Percentiles rank a stretch among this genome's conserved stretches.
Evolutionary conservation across 257 asterid genomes (phyloP).

Genomic region (Solanum chilense): DNA sequence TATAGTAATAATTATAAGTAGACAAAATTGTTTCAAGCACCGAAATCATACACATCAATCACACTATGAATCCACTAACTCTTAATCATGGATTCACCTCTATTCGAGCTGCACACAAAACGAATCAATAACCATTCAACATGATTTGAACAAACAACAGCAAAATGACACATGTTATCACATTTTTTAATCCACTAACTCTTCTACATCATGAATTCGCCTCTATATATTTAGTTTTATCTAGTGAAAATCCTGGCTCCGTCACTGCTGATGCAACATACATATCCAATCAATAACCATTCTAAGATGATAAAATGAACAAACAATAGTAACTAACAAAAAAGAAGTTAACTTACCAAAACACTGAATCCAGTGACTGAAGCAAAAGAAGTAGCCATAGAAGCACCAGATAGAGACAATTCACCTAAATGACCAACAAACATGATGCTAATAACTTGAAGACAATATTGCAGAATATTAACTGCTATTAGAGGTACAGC

Average conservation of each 20-base stretch:
- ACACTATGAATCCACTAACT: background rate
- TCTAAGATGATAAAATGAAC: background rate
- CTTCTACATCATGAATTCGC: background rate
- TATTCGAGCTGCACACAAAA: background rate
- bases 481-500: conserved; percentile 55
- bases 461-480: conserved; percentile 36
- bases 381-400: conserved; percentile 64
- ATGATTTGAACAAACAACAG: background rate
- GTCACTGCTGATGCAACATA: background rate
- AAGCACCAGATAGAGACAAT: conserved; percentile 49
- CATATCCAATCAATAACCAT: background rate
- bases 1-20: background rate
- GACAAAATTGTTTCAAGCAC: background rate
- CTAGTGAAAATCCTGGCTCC: accelerated
- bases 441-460: conserved; percentile 53
- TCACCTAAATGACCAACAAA: conserved; percentile 65
- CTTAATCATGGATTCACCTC: background rate
- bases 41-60: background rate
- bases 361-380: conserved; percentile 58
- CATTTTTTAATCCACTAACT: background rate
- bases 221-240: background rate
- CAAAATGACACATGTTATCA: background rate
- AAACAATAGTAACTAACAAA: background rate
- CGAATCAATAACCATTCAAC: background rate
- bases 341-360: conserved; percentile 19